Base-by-base conservation (phyloP, 768 basidiomycete genomes). In the Leccinellum luteum region DNA sequence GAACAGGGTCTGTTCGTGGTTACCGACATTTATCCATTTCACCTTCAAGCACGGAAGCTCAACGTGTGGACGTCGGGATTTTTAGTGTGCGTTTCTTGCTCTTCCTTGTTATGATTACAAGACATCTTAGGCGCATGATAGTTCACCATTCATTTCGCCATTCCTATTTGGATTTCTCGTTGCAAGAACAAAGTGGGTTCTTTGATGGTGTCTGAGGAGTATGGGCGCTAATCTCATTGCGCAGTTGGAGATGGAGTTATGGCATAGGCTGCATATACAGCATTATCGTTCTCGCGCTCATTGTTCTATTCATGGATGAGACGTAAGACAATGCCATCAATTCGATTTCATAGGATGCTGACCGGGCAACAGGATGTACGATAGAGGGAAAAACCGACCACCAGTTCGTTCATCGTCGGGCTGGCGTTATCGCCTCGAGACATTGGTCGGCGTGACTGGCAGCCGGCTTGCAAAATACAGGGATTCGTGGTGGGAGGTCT, bases 31-130 rank as follows among this genome's bases (percentile, higher is more conserved):
- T 83, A 73, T 62, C 81, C 81, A 3, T 83, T 83, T 68, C 81
- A 83, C 55, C 71, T 80, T 13, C 81, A 82, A 56, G 80, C 80
- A 4, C 72, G 78, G 25, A 81, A 79, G 69, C 69, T 81, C 25
- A 81, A 80, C 55, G 52, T 81, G 25, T 83, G 81, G 83, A 81
- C 82, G 1, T 73, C 79, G 57, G 82, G 81, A 1, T 81, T 81
- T 66, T 72, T 84, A 51, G 60, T 71, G 71, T 14, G 85, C 82
- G 10, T 84, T 74, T 63, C 83, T 10, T 4, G 7, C 19, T 8
- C 28, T 74, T 25, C 74, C 74, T 12, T 15, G 27, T 3, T 69
- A 3, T 70, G 64, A 63, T 55, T 68, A 1, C 66, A 61, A 1
- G 41, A 1, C 48, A 54, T 53, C 54, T 55, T 21, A 60, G 68